Percentiles rank a stretch among this genome's conserved stretches.
Conservation (phyloP, 2,329 filamentous ascomycete species). For the Cytospora piceae region DNA sequence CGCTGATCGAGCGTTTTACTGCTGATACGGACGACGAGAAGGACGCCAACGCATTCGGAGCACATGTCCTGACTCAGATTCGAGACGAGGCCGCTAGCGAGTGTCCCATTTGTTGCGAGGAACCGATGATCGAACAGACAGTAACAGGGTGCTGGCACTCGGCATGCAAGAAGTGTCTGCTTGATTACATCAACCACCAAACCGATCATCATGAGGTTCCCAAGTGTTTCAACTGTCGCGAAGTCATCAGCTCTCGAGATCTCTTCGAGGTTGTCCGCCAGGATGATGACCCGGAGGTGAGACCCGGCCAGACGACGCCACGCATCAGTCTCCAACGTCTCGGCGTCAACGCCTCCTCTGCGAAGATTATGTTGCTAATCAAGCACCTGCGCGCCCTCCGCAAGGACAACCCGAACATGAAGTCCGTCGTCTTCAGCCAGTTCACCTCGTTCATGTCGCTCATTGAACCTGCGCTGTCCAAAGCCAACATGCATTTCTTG, state of each 20-base stretch:
- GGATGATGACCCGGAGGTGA: conserved; percentile 59
- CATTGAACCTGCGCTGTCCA: conserved; percentile 78
- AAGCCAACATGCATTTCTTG: conserved; percentile 76
- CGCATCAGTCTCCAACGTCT: conserved; percentile 65
- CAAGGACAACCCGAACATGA: conserved; percentile 68
- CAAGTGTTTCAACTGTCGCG: conserved; percentile 88
- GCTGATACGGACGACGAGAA: conserved; percentile 64
- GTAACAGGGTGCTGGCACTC: conserved; percentile 98
- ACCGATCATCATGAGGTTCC: conserved; percentile 75
- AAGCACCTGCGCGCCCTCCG: conserved; percentile 72
- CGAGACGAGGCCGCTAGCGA: conserved; percentile 86
- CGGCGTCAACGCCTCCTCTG: conserved; percentile 71
- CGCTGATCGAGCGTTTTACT: conserved; percentile 83
- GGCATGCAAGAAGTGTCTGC: conserved; percentile 90
- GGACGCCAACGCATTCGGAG: conserved; percentile 74
- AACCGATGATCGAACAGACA: conserved; percentile 85
- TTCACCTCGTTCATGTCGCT: conserved; percentile 96
- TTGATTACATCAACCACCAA: conserved; percentile 88
- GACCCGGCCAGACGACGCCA: conserved; percentile 43
- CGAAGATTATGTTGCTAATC: conserved; percentile 84
- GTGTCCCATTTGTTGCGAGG: conserved; percentile 93
- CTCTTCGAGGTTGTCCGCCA: conserved; percentile 91
- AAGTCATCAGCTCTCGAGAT: conserved; percentile 78
- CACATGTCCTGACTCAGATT: conserved; percentile 88
- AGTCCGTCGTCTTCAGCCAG: conserved; percentile 94